Base-by-base conservation (phyloP, 805 yeast genomes). In the Kodamaea jinghongensis region DNA sequence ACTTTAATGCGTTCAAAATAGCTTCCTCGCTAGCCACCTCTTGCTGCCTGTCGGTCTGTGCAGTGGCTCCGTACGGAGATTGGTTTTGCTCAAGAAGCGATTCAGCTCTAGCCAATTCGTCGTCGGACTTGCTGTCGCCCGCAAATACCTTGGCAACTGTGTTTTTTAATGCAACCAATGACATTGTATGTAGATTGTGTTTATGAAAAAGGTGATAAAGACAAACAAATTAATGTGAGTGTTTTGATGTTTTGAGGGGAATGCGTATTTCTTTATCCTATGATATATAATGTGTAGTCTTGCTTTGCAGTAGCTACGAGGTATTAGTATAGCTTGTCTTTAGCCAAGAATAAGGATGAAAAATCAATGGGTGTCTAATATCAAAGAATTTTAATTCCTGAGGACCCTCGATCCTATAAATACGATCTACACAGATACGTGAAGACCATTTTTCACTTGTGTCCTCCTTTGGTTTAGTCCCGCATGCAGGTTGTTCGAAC, bases 151-250 rank as follows among this genome's bases (percentile, higher is more conserved):
- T 50, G 12, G 50, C 49, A n/a, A 69, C 50, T 23, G 51, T 59
- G 50, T 67, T 67, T 47, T 69, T 69, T 26, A 66, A 41, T 6
- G 65, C 55, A 5, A 65, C 71, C 34, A 65, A 45, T 28, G 67
- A 62, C 63, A 53, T 56, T 16, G 32, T 14, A 11, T 20, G 25
- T 15, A 29, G 28, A 20, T 10, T 28, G 11, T 28, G 16, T 36
- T 25, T 27, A 9, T 31, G 4, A 20, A 20, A 20, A 20, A 20
- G 23, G 8, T 20, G 23, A 20, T 20, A 20, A 23, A 20, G 23
- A 20, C 5, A 20, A 20, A 20, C 23, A 20, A 20, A 20, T 8
- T 6, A 25, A 22, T 7, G 20, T 28, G n/a, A n/a, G n/a, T 36
- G 15, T 31, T 31, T 22, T 31, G 16, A 28, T 28, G 29, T 28